phyloP scores from a whole-genome alignment of 2,329 filamentous ascomycete species.

The Aspergillus novoparasiticus region DNA sequence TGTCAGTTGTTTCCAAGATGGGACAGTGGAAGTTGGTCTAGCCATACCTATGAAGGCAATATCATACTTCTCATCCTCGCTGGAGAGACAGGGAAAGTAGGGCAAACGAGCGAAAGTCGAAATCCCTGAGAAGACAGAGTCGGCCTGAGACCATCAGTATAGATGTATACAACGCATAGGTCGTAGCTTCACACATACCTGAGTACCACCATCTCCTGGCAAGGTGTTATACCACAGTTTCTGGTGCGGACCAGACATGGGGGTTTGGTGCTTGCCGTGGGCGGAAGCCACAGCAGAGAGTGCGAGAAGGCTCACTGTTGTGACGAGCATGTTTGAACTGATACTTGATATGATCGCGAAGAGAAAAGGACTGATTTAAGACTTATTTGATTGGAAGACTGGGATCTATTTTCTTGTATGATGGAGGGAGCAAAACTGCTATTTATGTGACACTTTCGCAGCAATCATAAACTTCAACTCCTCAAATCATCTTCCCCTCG shows the following conservation, averaged over 20 bases:
- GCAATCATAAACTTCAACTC: background rate
- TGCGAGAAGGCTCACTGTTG: constrained; percentile 27
- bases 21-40: background rate
- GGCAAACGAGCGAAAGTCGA: constrained; percentile 80
- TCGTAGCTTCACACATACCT: constrained; percentile 53
- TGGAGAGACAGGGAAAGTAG: constrained; percentile 76
- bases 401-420: background rate
- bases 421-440: background rate
- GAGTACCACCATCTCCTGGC: constrained; percentile 80
- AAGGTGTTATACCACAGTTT: constrained; percentile 80
- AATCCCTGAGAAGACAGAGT: constrained; percentile 87
- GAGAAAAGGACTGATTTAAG: background rate
- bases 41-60: constrained; percentile 77
- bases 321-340: constrained; percentile 22
- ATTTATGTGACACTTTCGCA: background rate
- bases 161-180: background rate
- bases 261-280: constrained; percentile 64
- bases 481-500: background rate
- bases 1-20: background rate
- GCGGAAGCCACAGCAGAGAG: constrained; percentile 57
- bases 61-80: constrained; percentile 71
- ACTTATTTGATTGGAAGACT: background rate
- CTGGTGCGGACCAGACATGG: constrained; percentile 69
- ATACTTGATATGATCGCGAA: background rate
- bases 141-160: constrained; percentile 58